Evolutionary conservation across 495 filamentous ascomycete genomes (phyloP), one percentile per base, ranked within the genome.

Genomic region (Aspergillus indologenus): DNA sequence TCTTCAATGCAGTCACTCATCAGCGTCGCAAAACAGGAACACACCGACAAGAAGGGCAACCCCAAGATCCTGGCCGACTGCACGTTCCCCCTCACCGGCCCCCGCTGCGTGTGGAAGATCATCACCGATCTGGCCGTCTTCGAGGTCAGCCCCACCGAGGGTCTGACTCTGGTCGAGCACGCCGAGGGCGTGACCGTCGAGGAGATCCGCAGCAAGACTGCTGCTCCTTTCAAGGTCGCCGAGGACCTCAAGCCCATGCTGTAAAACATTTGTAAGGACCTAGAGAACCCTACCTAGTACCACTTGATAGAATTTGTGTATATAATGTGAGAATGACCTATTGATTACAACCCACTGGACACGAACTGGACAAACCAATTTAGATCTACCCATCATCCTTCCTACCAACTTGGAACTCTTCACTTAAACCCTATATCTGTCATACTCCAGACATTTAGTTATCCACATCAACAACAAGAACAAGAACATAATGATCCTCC

Each of bases 71-170:
- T 95, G 52, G 45, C 68, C 45, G 85, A 89, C 70, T 95, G 91
- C 77, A 82, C 83, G 15, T 92, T 96, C 81, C 91, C 91, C 17
- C 75, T 96, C 59, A 96, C 91, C 15, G 91, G 91, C 21, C 87
- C 83, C 63, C 81, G 81, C 42, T 95, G 91, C 66, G 91, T 95
- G 53, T 89, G 83, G 57, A 86, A 85, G 61, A 95, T 96, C 62
- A 96, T 96, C 66, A 96, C 92, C 2, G 92, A 96, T 64, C 74
- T 96, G 61, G 81, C 81, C 53, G 91, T 96, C 0, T 96, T 96
- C 67, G 86, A 96, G 58, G 90, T 96, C 50, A 87, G 92, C 72
- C 84, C 90, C 60, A 77, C 81, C 21, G 82, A 87, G 57, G 91
- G 90, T 45, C 78, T 96, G 62, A 92, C 86, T 14, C 77, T 96